Percentiles rank a stretch among this genome's conserved stretches.
Conservation (phyloP, 495 filamentous ascomycete species). For the Xanthoparmelia taractica region DNA sequence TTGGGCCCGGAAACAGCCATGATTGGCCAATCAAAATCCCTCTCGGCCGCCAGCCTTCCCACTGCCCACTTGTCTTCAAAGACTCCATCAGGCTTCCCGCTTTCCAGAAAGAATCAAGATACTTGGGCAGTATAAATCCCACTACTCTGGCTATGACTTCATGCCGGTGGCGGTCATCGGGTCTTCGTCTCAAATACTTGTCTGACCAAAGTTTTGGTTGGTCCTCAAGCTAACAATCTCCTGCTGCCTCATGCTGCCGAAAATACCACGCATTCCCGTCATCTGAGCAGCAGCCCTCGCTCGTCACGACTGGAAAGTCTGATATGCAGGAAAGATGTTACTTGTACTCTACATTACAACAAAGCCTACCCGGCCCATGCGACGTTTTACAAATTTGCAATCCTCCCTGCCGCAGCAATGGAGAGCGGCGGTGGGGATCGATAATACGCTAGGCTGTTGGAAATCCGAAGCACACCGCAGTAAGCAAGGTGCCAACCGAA, state of each 20-base stretch:
- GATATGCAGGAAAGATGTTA: conserved; percentile 15
- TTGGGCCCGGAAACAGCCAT: background rate
- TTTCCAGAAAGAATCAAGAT: conserved; percentile 10
- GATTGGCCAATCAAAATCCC: conserved; percentile 16
- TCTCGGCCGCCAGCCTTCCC: conserved; percentile 14
- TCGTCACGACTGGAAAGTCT: conserved; percentile 10
- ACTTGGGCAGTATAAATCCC: too few species aligned
- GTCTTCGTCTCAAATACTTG: conserved; percentile 4
- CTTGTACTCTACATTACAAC: conserved; percentile 4
- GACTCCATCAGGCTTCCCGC: conserved; percentile 16
- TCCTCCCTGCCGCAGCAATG: conserved; percentile 19
- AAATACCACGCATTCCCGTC: conserved; percentile 13
- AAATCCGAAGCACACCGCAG: conserved; percentile 3
- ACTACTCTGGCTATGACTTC: too few species aligned
- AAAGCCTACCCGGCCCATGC: background rate
- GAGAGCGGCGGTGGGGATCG: conserved; percentile 10
- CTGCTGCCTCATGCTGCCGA: conserved; percentile 8
- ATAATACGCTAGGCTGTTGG: conserved; percentile 9
- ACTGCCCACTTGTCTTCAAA: conserved; percentile 12
- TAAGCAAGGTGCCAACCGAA: conserved; percentile 7
- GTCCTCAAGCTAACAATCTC: conserved; percentile 6
- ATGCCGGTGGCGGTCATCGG: conserved; percentile 14
- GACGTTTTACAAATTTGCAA: conserved; percentile 14
- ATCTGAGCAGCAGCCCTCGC: conserved; percentile 14
- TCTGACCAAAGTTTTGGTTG: conserved; percentile 15